Percentiles rank a stretch among this genome's conserved stretches.
These are phyloP conservation scores for Arthrinium phaeospermum DNA, from an alignment of 2,329 filamentous ascomycete genomes.

Conservation along the genomic window DNA sequence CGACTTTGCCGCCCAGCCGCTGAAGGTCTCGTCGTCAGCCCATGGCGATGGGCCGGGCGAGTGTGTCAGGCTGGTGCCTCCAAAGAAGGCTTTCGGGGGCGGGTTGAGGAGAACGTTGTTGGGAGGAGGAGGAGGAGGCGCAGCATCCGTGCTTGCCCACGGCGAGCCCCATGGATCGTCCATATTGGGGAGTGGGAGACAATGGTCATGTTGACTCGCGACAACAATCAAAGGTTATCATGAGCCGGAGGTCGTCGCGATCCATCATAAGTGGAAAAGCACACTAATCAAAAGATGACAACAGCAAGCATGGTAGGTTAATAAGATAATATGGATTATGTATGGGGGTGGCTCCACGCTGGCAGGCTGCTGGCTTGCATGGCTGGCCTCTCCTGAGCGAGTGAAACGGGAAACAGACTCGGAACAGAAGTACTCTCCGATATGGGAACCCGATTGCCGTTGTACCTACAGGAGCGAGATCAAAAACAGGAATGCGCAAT, in stretches of 20 bases:
- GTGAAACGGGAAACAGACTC: neutral
- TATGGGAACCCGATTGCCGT: neutral
- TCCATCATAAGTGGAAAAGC: neutral
- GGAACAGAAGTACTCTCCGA: constrained; percentile 11
- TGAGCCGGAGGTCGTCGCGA: neutral
- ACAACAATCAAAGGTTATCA: constrained; percentile 17
- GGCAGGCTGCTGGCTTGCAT: neutral
- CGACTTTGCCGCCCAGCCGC: constrained; percentile 45
- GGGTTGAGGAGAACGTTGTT: constrained; percentile 45
- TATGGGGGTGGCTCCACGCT: constrained; percentile 11
- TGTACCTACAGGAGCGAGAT: neutral
- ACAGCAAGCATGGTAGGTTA: constrained; percentile 1
- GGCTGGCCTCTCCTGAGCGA: neutral
- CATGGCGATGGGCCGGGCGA: constrained; percentile 46
- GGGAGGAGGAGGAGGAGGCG: constrained; percentile 36
- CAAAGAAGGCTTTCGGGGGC: constrained; percentile 49
- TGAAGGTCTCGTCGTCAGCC: constrained; percentile 45
- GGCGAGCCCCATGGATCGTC: constrained; percentile 69
- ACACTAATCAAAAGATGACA: constrained; percentile 3
- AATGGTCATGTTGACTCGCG: constrained; percentile 37
- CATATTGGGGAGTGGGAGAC: constrained; percentile 46
- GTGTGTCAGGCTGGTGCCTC: constrained; percentile 29
- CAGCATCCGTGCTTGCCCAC: constrained; percentile 55
- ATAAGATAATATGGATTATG: neutral
- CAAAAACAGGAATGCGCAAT: constrained; percentile 8